Base-by-base conservation (phyloP, 2,329 filamentous ascomycete species). In the Teratosphaeria pseudoeucalypti region DNA sequence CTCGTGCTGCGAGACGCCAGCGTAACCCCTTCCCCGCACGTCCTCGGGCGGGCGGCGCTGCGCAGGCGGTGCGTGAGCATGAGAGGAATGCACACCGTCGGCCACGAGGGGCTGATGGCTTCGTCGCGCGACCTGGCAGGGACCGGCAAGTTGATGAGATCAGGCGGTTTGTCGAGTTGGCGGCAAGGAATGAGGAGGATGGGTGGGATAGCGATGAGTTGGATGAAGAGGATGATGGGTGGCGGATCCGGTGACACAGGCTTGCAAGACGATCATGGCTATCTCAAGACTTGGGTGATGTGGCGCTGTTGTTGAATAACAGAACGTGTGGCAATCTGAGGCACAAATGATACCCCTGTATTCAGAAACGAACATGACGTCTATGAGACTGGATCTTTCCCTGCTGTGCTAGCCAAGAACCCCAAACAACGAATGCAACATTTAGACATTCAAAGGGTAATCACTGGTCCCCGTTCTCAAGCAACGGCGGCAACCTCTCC, bases 191-290 rank as follows among this genome's bases (percentile, higher is more conserved):
- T 61, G 75, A 78, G 52, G 81, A 84, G 68, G 81, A 83, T 63
- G 81, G 78, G 60, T 84, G 81, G 81, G 80, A 83, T 62, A 82
- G 80, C 62, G 81, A 84, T 66, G 81, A 83, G 65, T 63, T 83
- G 56, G 79, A 81, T 19, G 70, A 71, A 12, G 71, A 72, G 58
- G 70, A 69, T 32, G 67, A 66, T 26, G 47, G 59, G 12, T 70
- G 68, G 61, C 60, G 63, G 16, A 70, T 70, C 52, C 63, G 63
- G 34, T 65, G 57, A 58, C 29, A 49, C n/a, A 6, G n/a, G 43
- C 43, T 23, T 19, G n/a, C 7, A 19, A 5, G 9, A 32, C 27
- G 34, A 39, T 32, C 1, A 7, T 7, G 29, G 2, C 29, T 32
- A 32, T 3, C 29, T 1, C 0, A 5, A 32, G 29, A 7, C 29